These are phyloP conservation scores for Alternaria solani DNA, from an alignment of 2,329 filamentous ascomycete species.

Conservation along the genomic window DNA sequence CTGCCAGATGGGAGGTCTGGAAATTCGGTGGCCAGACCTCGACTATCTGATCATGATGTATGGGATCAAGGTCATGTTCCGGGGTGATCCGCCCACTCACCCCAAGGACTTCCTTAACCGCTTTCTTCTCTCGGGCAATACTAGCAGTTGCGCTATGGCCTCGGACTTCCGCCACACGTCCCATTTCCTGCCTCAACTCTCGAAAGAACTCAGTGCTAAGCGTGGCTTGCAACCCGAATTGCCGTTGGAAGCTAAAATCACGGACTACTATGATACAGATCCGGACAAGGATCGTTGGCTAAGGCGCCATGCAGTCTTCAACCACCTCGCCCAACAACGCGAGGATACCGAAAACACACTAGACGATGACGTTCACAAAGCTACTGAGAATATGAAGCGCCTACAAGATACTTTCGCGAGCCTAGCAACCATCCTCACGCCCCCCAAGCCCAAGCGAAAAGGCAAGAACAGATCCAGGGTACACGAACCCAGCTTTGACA, in stretches of 20 bases:
- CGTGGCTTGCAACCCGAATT: constrained; percentile 17
- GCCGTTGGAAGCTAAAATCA: constrained; percentile 21
- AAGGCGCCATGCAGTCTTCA: constrained; percentile 28
- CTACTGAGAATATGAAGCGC: neutral
- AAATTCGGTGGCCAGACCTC: constrained; percentile 26
- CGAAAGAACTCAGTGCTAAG: constrained; percentile 8
- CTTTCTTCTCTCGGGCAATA: constrained; percentile 9
- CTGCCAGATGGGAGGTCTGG: constrained; percentile 24
- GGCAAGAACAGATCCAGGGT: constrained; percentile 14
- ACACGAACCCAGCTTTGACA: constrained; percentile 14
- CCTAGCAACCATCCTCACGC: constrained; percentile 8
- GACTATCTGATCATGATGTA: constrained; percentile 31
- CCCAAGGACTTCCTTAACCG: constrained; percentile 22
- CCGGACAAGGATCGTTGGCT: constrained; percentile 20
- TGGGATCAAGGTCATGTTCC: constrained; percentile 22
- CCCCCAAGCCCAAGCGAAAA: neutral
- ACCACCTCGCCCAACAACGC: constrained; percentile 11
- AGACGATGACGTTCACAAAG: neutral
- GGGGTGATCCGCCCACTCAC: constrained; percentile 24
- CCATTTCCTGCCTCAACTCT: neutral
- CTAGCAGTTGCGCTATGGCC: constrained; percentile 9
- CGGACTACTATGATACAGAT: constrained; percentile 18
- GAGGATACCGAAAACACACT: neutral
- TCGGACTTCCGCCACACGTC: constrained; percentile 7
- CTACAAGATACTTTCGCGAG: constrained; percentile 11